Evolutionary conservation across 2,329 filamentous ascomycete genomes (phyloP).

Genomic region (Xylaria sp.): DNA sequence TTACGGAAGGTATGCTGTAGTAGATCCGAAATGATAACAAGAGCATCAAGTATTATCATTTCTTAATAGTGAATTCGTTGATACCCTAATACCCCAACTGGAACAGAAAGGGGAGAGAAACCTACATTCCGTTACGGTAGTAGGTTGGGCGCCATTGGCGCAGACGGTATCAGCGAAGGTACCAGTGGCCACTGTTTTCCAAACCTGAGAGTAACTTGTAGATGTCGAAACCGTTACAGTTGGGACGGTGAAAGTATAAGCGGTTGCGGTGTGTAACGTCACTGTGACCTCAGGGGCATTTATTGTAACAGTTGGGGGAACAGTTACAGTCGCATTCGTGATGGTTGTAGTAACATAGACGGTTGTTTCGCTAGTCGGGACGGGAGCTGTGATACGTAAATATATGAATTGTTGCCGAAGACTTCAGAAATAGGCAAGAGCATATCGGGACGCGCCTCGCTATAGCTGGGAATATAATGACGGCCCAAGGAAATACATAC

Average conservation of each 20-base stretch:
- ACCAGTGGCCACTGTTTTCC: constrained; percentile 25
- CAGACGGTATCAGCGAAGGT: constrained; percentile 27
- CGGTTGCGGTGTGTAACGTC: constrained; percentile 3
- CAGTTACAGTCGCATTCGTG: constrained; percentile 10
- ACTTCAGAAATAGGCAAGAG: background rate
- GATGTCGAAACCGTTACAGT: constrained; percentile 25
- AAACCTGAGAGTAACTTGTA: background rate
- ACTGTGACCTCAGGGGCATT: constrained; percentile 4
- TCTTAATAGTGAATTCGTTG: background rate
- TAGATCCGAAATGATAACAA: background rate
- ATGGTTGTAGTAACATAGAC: background rate
- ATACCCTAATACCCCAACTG: background rate
- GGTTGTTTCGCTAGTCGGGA: background rate
- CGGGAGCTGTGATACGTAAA: background rate
- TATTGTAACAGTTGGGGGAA: constrained; percentile 2
- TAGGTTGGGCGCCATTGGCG: constrained; percentile 22
- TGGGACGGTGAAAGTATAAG: background rate
- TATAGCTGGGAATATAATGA: background rate
- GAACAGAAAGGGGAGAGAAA: background rate
- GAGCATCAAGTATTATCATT: background rate
- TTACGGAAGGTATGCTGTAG: no score
- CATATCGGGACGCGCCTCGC: background rate
- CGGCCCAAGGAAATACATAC: constrained; percentile 2
- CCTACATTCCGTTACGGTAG: constrained; percentile 28
- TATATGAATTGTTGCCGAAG: background rate